Evolutionary conservation across 2,329 filamentous ascomycete species (phyloP).

Genomic region (Orbilia quercus): DNA sequence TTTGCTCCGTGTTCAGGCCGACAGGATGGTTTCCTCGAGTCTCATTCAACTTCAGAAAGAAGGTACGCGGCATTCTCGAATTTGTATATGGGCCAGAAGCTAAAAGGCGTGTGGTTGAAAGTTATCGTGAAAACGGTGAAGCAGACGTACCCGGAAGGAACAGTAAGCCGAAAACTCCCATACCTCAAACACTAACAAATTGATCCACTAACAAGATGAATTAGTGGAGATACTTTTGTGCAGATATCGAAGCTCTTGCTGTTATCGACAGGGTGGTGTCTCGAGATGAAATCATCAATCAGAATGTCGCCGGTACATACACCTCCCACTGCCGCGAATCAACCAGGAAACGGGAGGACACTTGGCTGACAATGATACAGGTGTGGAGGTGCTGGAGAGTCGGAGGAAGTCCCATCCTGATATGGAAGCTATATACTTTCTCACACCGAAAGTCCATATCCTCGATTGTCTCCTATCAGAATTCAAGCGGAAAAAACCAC

Average conservation of each 20-base stretch:
- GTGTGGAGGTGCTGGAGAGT: conserved; percentile 94
- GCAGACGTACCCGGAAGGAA: conserved; percentile 32
- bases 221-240: conserved; percentile 95
- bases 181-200: background rate
- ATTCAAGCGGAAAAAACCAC: conserved; percentile 77
- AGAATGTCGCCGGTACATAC: conserved; percentile 88
- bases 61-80: conserved; percentile 5
- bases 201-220: too few species aligned
- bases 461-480: conserved; percentile 95
- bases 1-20: conserved; percentile 9
- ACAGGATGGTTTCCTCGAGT: conserved; percentile 45
- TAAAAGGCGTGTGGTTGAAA: conserved; percentile 4
- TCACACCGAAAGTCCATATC: conserved; percentile 85
- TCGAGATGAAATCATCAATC: conserved; percentile 96
- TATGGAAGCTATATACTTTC: conserved; percentile 94
- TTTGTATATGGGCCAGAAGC: background rate
- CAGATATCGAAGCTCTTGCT: conserved; percentile 84
- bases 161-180: conserved; percentile 26
- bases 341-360: background rate
- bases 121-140: conserved; percentile 45
- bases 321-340: too few species aligned
- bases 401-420: conserved; percentile 82
- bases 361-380: conserved; percentile 66
- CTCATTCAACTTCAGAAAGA: conserved; percentile 52
- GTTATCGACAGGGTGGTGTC: conserved; percentile 90